Conservation (phyloP, 257 asterid species). For the Solanum rostratum region DNA sequence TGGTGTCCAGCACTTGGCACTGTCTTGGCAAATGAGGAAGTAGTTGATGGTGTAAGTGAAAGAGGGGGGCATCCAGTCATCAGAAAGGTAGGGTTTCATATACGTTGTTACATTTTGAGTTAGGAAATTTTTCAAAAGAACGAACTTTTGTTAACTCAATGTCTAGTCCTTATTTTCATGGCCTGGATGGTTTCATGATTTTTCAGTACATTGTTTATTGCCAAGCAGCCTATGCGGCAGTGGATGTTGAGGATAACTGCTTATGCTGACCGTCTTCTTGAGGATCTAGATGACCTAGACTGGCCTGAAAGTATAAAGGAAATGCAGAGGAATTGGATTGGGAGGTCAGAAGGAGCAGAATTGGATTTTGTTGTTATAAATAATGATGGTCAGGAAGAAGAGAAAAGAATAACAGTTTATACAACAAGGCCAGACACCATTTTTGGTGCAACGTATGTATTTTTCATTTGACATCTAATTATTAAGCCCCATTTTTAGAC, state of each 20-base stretch:
- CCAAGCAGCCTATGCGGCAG: constrained; percentile 99
- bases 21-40: constrained; percentile 96
- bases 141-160: background rate
- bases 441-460: constrained; percentile 91
- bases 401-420: constrained; percentile 54
- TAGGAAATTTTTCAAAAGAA: background rate
- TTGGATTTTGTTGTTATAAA: constrained; percentile 51
- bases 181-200: constrained; percentile 75
- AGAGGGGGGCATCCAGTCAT: constrained; percentile 99
- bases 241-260: constrained; percentile 99
- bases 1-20: constrained; percentile 99
- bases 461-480: constrained; percentile 1
- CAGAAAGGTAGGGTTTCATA: constrained; percentile 53
- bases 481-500: background rate
- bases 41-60: constrained; percentile 95
- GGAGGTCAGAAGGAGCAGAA: constrained; percentile 95
- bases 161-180: constrained; percentile 23
- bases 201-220: constrained; percentile 93
- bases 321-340: constrained; percentile 99
- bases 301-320: constrained; percentile 99
- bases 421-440: constrained; percentile 96
- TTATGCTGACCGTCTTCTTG: constrained; percentile 95
- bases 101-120: background rate
- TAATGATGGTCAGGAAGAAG: constrained; percentile 33
- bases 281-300: constrained; percentile 88